Conservation (phyloP, 805 yeast genomes). For the Saturnispora galanensis region DNA sequence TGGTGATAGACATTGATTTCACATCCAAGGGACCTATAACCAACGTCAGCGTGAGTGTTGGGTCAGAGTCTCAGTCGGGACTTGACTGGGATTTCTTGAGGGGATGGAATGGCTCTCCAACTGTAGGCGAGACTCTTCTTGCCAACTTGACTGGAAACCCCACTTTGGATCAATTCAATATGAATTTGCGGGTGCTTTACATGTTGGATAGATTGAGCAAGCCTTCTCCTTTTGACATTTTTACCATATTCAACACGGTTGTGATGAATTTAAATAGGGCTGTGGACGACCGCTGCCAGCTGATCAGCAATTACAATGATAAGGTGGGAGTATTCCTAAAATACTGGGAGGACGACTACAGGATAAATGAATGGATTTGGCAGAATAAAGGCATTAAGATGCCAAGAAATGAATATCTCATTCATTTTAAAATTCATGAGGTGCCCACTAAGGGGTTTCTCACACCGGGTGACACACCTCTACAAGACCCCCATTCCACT, state of each 20-base stretch:
- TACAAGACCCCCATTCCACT: background rate
- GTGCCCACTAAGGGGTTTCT: constrained; percentile 10
- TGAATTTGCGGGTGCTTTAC: constrained; percentile 24
- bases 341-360: constrained; percentile 26
- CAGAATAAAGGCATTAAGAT: constrained; percentile 13
- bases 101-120: constrained; percentile 17
- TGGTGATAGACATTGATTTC: constrained; percentile 8
- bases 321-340: constrained; percentile 27
- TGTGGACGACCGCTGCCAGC: background rate
- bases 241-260: constrained; percentile 23
- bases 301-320: constrained; percentile 18
- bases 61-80: constrained; percentile 1
- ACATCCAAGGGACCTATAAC: constrained; percentile 1
- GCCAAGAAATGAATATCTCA: constrained; percentile 17
- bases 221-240: constrained; percentile 24
- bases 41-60: constrained; percentile 4
- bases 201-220: constrained; percentile 25
- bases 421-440: constrained; percentile 27
- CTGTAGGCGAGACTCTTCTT: constrained; percentile 21
- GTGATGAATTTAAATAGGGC: constrained; percentile 17
- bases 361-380: constrained; percentile 15
- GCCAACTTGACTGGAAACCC: constrained; percentile 19
- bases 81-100: constrained; percentile 3
- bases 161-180: constrained; percentile 27
- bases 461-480: constrained; percentile 1